Evolutionary conservation across 2,329 filamentous ascomycete species (phyloP), one percentile per base, ranked within the genome.

Genomic region (Curvularia lunata): DNA sequence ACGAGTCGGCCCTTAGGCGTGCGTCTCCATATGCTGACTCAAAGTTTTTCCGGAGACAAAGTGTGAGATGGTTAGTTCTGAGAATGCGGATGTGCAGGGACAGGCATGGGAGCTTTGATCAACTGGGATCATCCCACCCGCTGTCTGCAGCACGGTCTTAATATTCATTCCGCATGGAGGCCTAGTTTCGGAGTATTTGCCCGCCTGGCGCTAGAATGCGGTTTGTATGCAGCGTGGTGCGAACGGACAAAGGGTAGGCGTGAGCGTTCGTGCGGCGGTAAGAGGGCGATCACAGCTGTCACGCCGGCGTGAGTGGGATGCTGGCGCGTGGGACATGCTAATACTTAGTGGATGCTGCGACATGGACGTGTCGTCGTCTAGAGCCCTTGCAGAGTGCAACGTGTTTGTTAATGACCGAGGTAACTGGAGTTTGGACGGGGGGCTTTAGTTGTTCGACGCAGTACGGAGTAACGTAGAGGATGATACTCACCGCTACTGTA

Each of bases 241-340:
- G 55, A 58, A 58, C 55, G 51, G 55, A 53, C 55, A 48, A 49
- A 58, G 45, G 45, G 55, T 54, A 42, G 55, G 51, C 55, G 18
- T 53, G 54, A 38, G 54, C 54, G 54, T 48, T 48, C 37, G 55
- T 37, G 47, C 46, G 51, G 37, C 38, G 21, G 45, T 46, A 50
- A 54, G 43, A 46, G 46, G 64, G 60, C 65, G 64, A 65, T 66
- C 62, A 67, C 63, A 64, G 66, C 60, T 63, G 63, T 68, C 54
- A 65, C 59, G 34, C 46, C 37, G 41, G 45, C 48, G 47, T 48
- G 45, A 55, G 43, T 41, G 40, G 34, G 40, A 34, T 48, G 28
- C 30, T 57, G 61, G 58, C 54, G 58, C 57, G 54, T 57, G 52
- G 54, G 46, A 45, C 43, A 38, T 45, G 47, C 52, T 40, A 47